These are phyloP conservation scores for Trametes cubensis DNA, from an alignment of 768 basidiomycete genomes.

Conservation along the genomic window DNA sequence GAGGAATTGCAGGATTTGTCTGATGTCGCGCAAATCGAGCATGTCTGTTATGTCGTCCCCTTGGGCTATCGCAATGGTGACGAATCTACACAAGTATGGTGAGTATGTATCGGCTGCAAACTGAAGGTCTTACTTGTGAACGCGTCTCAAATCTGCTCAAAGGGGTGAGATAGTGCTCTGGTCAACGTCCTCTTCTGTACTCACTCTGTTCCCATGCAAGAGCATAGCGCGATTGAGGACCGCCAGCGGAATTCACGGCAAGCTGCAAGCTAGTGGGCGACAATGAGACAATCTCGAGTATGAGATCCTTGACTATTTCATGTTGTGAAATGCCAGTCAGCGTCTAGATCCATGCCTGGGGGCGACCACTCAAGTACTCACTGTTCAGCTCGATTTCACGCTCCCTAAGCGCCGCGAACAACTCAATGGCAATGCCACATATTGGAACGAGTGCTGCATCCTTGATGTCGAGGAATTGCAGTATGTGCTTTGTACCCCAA, in stretches of 20 bases:
- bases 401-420: constrained; percentile 23
- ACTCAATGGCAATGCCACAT: neutral
- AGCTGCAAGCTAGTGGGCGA: neutral
- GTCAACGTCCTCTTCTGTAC: neutral
- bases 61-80: too few relatives aligned
- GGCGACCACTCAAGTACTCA: constrained; percentile 18
- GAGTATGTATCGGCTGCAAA: too few relatives aligned
- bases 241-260: neutral
- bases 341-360: neutral
- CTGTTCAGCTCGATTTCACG: constrained; percentile 3
- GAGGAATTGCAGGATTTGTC: constrained; percentile 36
- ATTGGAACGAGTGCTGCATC: neutral
- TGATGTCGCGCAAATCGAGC: constrained; percentile 2
- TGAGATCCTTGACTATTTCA: constrained; percentile 25
- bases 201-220: constrained; percentile 23
- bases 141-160: neutral
- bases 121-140: neutral
- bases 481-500: constrained; percentile 14
- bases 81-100: too few relatives aligned
- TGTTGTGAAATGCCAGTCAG: constrained; percentile 25
- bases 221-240: constrained; percentile 1
- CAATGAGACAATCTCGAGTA: constrained; percentile 13
- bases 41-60: too few relatives aligned
- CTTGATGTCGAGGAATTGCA: neutral
- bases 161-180: too few relatives aligned